These are phyloP conservation scores for Farysia itapuensis DNA, from an alignment of 1,284 basidiomycete species.

Conservation along the genomic window DNA sequence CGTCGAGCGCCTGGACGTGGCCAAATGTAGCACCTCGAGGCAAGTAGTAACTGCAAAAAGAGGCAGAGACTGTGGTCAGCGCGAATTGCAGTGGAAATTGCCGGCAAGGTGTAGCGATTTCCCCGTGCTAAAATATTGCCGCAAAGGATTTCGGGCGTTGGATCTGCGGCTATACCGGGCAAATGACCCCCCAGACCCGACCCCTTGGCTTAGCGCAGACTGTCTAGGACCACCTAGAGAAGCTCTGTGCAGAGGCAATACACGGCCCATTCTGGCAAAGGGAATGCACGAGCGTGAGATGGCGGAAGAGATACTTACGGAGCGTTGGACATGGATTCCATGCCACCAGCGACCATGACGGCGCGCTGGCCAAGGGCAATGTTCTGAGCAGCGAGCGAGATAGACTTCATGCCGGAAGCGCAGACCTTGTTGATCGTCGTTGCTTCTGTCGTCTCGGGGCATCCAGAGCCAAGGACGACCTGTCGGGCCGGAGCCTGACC, in stretches of 20 bases:
- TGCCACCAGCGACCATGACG: constrained; percentile 62
- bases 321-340: constrained; percentile 63
- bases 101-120: too few species aligned
- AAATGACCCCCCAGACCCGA: too few species aligned
- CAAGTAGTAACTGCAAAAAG: constrained; percentile 74
- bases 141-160: too few species aligned
- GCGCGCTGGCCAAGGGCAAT: constrained; percentile 61
- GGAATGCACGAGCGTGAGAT: too few species aligned
- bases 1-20: constrained; percentile 82
- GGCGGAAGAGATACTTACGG: constrained; percentile 60
- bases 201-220: too few species aligned
- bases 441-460: constrained; percentile 83
- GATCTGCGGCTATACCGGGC: too few species aligned
- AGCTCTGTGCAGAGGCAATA: too few species aligned
- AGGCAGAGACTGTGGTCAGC: too few species aligned
- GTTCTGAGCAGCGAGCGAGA: constrained; percentile 62
- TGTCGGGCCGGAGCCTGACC: constrained; percentile 63
- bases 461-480: constrained; percentile 78
- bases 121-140: too few species aligned
- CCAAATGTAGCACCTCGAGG: constrained; percentile 87
- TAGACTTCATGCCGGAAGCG: constrained; percentile 63
- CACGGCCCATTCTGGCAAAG: too few species aligned
- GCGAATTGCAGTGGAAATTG: too few species aligned
- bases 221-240: too few species aligned
- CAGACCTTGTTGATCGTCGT: constrained; percentile 87